Base-by-base conservation (phyloP, 805 yeast species). In the Barnettozyma sp. region DNA sequence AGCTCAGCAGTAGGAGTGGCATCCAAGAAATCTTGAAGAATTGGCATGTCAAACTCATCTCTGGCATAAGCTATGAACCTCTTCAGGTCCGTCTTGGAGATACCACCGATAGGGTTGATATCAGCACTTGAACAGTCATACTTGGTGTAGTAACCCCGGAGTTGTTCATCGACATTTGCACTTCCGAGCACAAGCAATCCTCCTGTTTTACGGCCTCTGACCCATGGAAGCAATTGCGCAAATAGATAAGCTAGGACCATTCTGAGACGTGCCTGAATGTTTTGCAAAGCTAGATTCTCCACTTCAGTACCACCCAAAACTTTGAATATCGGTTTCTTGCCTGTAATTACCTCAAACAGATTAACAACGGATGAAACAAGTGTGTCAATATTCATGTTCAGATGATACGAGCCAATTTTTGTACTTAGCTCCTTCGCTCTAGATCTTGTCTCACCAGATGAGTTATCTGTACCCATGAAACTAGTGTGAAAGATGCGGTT, bases 1-100 rank as follows among this genome's bases (percentile, higher is more conserved):
- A 92, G 71, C 57, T 92, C 99, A 1, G 99, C 99, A 0, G 98
- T 90, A 21, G 99, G 99, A 0, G 92, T 82, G 0, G 99, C 99
- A 47, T 73, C 76, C 31, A 92, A 65, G 56, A 94, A 92, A 7
- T 78, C 82, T 29, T 70, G 62, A 45, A 92, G 65, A 16, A 92
- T 71, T 4, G 96, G 95, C 52, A 90, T 55, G 1, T 82, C 70
- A 55, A 82, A 90, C 36, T 72, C 66, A 6, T 52, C 56, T 22
- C 75, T 68, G 0, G 97, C 86, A 73, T 86, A 92, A 3, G 68
- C 74, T 35, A 92, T 92, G 51, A 94, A 92, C 35, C 73, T 68
- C 55, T 85, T 87, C 55, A 92, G 65, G 54, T 94, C 99, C 1
- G 87, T 86, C 56, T 92, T 92, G 12, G 98, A 90, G 28, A 92